Percentiles rank a stretch among this genome's conserved stretches.
Evolutionary conservation across 2,329 filamentous ascomycete species (phyloP).

Genomic region (Verticillium alfalfae): DNA sequence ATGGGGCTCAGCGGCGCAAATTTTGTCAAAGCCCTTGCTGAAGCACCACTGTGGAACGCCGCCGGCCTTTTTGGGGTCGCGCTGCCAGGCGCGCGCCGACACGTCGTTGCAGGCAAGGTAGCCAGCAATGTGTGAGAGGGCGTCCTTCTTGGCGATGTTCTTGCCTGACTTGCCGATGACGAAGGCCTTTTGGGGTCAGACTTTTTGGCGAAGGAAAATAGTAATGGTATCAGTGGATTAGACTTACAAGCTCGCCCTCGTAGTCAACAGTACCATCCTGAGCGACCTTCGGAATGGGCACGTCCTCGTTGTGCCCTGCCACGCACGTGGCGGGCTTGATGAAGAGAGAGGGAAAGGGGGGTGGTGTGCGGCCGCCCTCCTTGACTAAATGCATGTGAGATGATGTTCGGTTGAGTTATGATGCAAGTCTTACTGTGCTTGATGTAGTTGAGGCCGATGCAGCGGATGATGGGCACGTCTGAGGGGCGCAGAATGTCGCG

Average conservation of each 20-base stretch:
- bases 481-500: constrained; percentile 19
- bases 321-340: constrained; percentile 42
- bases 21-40: constrained; percentile 49
- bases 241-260: constrained; percentile 38
- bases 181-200: constrained; percentile 23
- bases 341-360: constrained; percentile 43
- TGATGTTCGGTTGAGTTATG: not conserved
- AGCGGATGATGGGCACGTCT: constrained; percentile 28
- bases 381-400: constrained; percentile 28
- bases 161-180: constrained; percentile 49
- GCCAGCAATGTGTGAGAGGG: constrained; percentile 42
- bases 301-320: constrained; percentile 24
- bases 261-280: constrained; percentile 42
- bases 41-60: constrained; percentile 46
- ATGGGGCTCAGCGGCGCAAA: constrained; percentile 50
- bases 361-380: constrained; percentile 45
- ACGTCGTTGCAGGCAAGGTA: constrained; percentile 43
- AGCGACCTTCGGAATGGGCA: constrained; percentile 40
- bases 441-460: constrained; percentile 29
- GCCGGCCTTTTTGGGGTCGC: constrained; percentile 38
- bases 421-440: constrained; percentile 22
- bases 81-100: constrained; percentile 46
- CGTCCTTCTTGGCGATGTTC: constrained; percentile 37
- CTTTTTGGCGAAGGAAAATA: not conserved
- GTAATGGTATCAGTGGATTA: not conserved